Evolutionary conservation across 106 monocot genomes (phyloP), one percentile per base, ranked within the genome.

Genomic region (Dendrobium chrysotoxum): DNA sequence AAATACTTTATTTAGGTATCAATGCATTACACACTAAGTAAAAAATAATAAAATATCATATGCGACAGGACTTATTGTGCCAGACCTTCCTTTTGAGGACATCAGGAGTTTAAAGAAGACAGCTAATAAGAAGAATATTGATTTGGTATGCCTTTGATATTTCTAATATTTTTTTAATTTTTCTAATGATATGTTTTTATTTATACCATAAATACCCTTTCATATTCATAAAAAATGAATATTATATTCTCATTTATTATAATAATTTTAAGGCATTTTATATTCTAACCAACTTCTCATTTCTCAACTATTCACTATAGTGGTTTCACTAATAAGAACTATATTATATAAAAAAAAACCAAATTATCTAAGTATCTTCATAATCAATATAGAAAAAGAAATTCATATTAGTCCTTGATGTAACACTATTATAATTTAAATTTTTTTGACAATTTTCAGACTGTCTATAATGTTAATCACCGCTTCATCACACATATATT

Each of bases 51-150:
- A 47, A 47, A 4, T 47, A 13, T 13, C 47, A 47, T 47, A 5
- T 64, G 3, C 23, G 20, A 70, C 71, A 71, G 71, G 71, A 35
- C 71, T 71, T 35, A 30, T 71, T 2, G 71, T 71, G 3, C 71
- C 71, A 30, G 71, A 71, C 31, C 30, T 71, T 71, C 71, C 71
- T 30, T 71, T 71, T 30, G 71, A 71, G 28, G 71, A 71, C 15
- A 15, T 35, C 4, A 12, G 28, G 31, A 30, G 12, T 28, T 71
- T 71, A 35, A 71, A 71, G 13, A 71, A 30, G 26, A 16, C 1
- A 16, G 31, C 71, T 16, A 35, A 13, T 10, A 71, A 31, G 31
- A 30, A 35, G 26, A 71, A 71, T 31, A 35, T 71, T 35, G 31
- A 71, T 28, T 35, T 71, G 31, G 71, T 71, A 71, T 30, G 38